Evolutionary conservation across 208 protist genomes (phyloP), one percentile per base, ranked within the genome.

Genomic region (Trichomonas vaginalis): DNA sequence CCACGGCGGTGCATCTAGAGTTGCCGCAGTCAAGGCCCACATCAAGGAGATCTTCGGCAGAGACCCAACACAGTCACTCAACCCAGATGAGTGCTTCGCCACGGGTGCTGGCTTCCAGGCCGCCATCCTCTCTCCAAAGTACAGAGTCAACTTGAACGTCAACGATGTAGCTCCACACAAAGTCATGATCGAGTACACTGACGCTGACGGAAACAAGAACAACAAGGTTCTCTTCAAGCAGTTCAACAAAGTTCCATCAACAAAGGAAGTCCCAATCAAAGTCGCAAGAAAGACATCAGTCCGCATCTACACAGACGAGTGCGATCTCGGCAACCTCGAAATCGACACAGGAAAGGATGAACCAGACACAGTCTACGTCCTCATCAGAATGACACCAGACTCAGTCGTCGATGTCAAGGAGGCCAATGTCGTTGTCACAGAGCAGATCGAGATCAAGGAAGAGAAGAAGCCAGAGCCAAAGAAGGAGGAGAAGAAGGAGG

Each of bases 1-100:
- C 14, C 86, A 96, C 70, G 96, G 96, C 79, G 96, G 96, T 37
- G 56, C 46, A 14, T 82, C 90, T 27, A 39, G 96, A 48, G 96
- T 96, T 86, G 87, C 96, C 0, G 48, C 49, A 12, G 96, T 96
- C 46, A 87, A 95, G 37, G 37, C 27, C 8, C 23, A 49, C 32
- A 51, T 96, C 27, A 46, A 83, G 14, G 49, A 88, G 45, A 82
- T 90, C 56, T 92, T 96, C 21, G 96, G 96, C 56, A 12, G 32
- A 12, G 49, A 95, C 9, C n/a, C 51, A 70, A 83, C 48, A 12
- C 48, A 83, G 46, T 83, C 48, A n/a, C 37, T 95, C 0, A 49
- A 95, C 42, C 92, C 49, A 27, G 92, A 95, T 82, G 61, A 95
- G 37, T 62, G 51, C 37, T 62, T 95, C 39, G 14, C 49, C 0